Conservation (phyloP, 345 rosid species). For the Hibiscus mutabilis region DNA sequence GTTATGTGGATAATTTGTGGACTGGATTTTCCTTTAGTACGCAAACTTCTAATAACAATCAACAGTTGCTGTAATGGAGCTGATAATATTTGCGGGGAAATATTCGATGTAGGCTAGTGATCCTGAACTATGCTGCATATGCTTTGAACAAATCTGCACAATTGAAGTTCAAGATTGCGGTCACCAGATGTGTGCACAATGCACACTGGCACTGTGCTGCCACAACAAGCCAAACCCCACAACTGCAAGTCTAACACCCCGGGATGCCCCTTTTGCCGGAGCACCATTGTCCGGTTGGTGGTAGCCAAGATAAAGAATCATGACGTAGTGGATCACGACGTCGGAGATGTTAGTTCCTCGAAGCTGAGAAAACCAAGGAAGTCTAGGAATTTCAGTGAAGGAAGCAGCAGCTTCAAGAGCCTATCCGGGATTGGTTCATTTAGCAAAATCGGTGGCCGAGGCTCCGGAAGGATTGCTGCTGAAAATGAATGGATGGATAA, state of each 20-base stretch:
- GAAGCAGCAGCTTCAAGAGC: constrained; percentile 94
- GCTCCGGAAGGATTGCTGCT: constrained; percentile 50
- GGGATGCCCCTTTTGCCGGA: constrained; percentile 94
- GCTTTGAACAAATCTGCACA: constrained; percentile 93
- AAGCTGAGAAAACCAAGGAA: constrained; percentile 58
- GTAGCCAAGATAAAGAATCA: constrained; percentile 52
- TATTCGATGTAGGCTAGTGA: constrained; percentile 58
- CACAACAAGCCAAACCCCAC: constrained; percentile 98
- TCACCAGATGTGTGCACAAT: constrained; percentile 98
- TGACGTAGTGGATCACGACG: constrained; percentile 42
- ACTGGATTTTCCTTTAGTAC: background rate
- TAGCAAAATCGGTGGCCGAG: constrained; percentile 49
- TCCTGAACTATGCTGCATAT: constrained; percentile 80
- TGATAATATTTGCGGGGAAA: constrained; percentile 2
- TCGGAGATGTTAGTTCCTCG: constrained; percentile 50
- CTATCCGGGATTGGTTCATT: constrained; percentile 54
- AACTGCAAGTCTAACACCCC: constrained; percentile 59
- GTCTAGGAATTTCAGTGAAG: constrained; percentile 73
- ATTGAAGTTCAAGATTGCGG: constrained; percentile 91
- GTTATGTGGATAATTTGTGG: background rate
- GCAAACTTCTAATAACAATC: background rate
- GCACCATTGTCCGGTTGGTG: constrained; percentile 58
- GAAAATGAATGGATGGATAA: constrained; percentile 48
- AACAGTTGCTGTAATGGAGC: background rate
- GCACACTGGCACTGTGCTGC: constrained; percentile 93